phyloP scores from a whole-genome alignment of 2,329 filamentous ascomycete genomes.

The Botrytis pseudocinerea region DNA sequence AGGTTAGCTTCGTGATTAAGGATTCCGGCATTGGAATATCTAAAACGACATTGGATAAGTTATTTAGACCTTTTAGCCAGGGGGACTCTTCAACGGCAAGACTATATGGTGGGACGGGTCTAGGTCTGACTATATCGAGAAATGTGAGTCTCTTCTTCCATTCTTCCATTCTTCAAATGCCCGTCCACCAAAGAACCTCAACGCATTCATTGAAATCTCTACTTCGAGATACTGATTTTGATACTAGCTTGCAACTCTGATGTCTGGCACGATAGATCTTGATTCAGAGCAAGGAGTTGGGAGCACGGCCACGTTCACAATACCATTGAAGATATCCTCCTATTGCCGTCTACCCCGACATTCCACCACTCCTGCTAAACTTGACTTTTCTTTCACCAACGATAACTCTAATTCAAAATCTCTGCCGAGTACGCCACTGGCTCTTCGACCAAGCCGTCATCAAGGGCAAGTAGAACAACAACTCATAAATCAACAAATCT shows the following conservation, averaged over 20 bases:
- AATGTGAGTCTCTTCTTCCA: constrained; percentile 27
- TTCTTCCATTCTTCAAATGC: not conserved
- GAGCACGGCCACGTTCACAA: constrained; percentile 33
- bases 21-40: constrained; percentile 76
- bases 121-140: constrained; percentile 73
- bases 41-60: constrained; percentile 66
- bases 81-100: constrained; percentile 75
- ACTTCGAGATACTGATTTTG: not conserved
- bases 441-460: constrained; percentile 10
- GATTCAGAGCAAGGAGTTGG: constrained; percentile 27
- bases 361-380: not conserved
- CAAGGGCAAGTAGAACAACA: not conserved
- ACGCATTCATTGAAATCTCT: not conserved
- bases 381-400: not conserved
- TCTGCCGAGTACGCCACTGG: not conserved
- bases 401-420: not conserved
- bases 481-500: constrained; percentile 29
- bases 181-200: not conserved
- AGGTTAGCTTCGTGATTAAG: constrained; percentile 64
- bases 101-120: constrained; percentile 74
- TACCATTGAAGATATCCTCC: constrained; percentile 32
- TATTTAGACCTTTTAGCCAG: constrained; percentile 81
- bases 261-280: constrained; percentile 32
- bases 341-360: constrained; percentile 12
- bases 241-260: constrained; percentile 32